Base-by-base conservation (phyloP, 164 flowering plant species). In the Aristolochia fimbriata region DNA sequence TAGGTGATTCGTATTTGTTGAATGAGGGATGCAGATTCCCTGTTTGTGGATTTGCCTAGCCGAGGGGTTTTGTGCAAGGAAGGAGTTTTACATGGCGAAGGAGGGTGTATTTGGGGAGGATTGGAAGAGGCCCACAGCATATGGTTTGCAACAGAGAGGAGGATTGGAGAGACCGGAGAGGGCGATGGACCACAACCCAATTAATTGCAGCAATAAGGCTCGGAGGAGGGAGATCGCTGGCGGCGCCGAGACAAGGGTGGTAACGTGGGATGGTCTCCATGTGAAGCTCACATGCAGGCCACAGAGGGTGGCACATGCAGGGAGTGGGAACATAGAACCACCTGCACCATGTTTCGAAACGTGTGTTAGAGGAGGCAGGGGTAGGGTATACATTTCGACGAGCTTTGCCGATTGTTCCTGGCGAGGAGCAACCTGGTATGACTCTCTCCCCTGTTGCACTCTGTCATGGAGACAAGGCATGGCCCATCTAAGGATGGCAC, bases 261-360 rank as follows among this genome's bases (percentile, higher is more conserved):
- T 56, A 56, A 56, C 46, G 31, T 56, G 45, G n/a, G 43, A 56
- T 30, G 59, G 60, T 4, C 48, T 43, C 24, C 60, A 58, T 58
- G 60, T 58, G 60, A 43, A 4, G 14, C 24, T 58, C 60, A 37
- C 47, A 15, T 58, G 60, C 41, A 27, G 5, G 52, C 58, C 27
- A 20, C n/a, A 30, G 33, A 30, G 60, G 47, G 13, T 41, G 22
- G 47, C 60, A 58, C 60, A 58, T 21, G 60, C 22, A 33, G n/a
- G 20, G 15, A 52, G 15, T 52, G 47, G 60, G 25, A 58, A 21
- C 49, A n/a, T 20, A 41, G 56, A 53, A 53, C 56, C 56, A 53
- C 56, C 56, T 53, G 56, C 56, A 53, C 56, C 24, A 53, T 53
- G 24, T 53, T 53, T 37, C 10, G 24, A 53, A 19, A 53, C 22